Evolutionary conservation across 805 yeast genomes (phyloP).

Genomic region (Saccharomyces paradoxus): DNA sequence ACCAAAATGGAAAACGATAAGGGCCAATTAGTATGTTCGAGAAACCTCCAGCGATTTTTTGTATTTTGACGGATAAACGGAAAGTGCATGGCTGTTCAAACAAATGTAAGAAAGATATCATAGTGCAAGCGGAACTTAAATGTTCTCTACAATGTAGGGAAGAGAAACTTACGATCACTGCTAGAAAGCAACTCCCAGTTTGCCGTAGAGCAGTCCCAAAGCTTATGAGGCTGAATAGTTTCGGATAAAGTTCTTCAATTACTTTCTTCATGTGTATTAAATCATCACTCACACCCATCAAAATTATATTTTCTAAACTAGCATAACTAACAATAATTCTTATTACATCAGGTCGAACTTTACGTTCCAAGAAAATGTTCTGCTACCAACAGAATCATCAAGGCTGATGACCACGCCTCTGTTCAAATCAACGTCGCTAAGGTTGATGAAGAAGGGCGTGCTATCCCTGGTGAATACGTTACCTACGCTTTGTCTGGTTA

Average conservation of each 20-base stretch:
- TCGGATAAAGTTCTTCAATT: not conserved
- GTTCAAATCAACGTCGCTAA: slow-evolving; percentile 98
- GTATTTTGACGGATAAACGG: not conserved
- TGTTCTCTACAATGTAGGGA: not conserved
- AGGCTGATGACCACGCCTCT: slow-evolving; percentile 98
- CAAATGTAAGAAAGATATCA: not conserved
- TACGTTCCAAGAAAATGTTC: slow-evolving; percentile 99
- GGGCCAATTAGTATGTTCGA: slow-evolving; percentile 90
- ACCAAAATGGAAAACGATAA: slow-evolving; percentile 98
- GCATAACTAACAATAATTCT: not conserved
- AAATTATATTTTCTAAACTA: not conserved
- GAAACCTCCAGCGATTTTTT: not conserved
- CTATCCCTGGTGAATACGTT: slow-evolving; percentile 81
- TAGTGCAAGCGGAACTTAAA: not conserved
- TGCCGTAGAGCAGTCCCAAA: not conserved
- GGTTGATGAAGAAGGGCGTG: slow-evolving; percentile 95
- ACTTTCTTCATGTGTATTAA: not conserved
- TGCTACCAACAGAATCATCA: slow-evolving; percentile 99
- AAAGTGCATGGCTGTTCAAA: not conserved
- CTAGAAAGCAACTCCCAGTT: too few relatives aligned
- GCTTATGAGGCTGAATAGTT: not conserved
- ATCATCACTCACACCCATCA: slow-evolving; percentile 15
- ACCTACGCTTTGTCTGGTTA: slow-evolving; percentile 96
- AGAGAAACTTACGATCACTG: not conserved
- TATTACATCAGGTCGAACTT: slow-evolving; percentile 78